Conservation (phyloP, 1,139 yeast genomes). For the Pneumocystis carinii region DNA sequence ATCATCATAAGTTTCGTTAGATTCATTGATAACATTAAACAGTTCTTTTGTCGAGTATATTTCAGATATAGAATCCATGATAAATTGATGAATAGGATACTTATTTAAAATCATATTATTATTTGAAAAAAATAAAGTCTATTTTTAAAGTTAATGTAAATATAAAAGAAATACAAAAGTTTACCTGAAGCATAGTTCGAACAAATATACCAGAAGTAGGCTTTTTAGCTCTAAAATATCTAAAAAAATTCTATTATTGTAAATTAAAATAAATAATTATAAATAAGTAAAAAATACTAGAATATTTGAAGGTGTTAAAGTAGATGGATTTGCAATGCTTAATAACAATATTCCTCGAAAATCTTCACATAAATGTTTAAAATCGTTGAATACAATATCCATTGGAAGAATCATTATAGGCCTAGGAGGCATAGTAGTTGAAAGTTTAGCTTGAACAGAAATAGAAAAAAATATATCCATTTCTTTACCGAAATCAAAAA, state of each 20-base stretch:
- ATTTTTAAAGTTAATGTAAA: conserved; percentile 1
- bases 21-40: conserved; percentile 2
- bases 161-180: conserved; percentile 3
- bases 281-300: not conserved
- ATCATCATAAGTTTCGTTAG: conserved; percentile 4
- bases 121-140: conserved; percentile 2
- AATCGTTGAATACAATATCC: conserved; percentile 1
- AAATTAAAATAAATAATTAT: not conserved
- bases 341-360: conserved; percentile 1
- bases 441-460: conserved; percentile 7
- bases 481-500: not conserved
- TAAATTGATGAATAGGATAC: not conserved
- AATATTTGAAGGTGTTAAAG: not conserved
- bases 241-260: not conserved
- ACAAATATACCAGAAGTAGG: conserved; percentile 2
- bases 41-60: conserved; percentile 3
- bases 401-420: conserved; percentile 8
- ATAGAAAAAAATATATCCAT: not conserved
- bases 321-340: not conserved
- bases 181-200: conserved; percentile 1
- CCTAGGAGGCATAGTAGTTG: conserved; percentile 10
- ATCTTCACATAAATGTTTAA: conserved; percentile 3
- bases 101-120: conserved; percentile 2
- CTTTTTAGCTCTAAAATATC: conserved; percentile 4
- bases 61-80: conserved; percentile 5